Conservation (phyloP, 805 yeast genomes). For the Candida glaebosa region DNA sequence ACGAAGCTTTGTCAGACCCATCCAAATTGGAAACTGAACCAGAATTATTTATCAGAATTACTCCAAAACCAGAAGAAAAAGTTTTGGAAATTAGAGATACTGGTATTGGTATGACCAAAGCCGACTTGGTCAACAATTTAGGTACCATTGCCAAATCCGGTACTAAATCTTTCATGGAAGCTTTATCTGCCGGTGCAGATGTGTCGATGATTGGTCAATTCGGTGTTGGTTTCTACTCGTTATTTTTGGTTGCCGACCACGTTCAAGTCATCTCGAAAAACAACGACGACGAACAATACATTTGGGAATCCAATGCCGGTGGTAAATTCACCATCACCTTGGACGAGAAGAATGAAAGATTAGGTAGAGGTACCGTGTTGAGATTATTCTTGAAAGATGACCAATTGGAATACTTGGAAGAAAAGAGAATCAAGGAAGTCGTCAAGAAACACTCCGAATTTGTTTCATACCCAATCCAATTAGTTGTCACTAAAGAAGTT, state of each 20-base stretch:
- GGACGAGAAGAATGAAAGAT: conserved; percentile 81
- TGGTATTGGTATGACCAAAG: conserved; percentile 99
- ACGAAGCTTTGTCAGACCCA: conserved; percentile 92
- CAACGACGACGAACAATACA: conserved; percentile 98
- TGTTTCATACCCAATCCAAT: conserved; percentile 98
- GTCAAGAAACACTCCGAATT: conserved; percentile 99
- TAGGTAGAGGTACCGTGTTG: conserved; percentile 92
- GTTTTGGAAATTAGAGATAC: conserved; percentile 97
- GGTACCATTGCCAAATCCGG: conserved; percentile 99
- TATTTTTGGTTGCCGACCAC: conserved; percentile 97
- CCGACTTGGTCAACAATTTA: conserved; percentile 96
- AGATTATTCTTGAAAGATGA: conserved; percentile 98
- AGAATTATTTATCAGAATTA: conserved; percentile 93
- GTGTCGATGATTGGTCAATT: conserved; percentile 99
- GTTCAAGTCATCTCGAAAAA: conserved; percentile 98
- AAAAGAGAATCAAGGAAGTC: conserved; percentile 98
- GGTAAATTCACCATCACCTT: conserved; percentile 96
- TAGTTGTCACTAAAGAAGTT: conserved; percentile 96
- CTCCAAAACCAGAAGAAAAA: conserved; percentile 93
- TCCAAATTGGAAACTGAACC: conserved; percentile 91
- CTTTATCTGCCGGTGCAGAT: conserved; percentile 98
- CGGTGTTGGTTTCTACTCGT: conserved; percentile 99
- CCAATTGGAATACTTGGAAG: conserved; percentile 98
- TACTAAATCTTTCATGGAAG: conserved; percentile 99
- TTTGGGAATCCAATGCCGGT: conserved; percentile 99